phyloP scores from a whole-genome alignment of 345 rosid genomes.

The Arabis hirsuta region DNA sequence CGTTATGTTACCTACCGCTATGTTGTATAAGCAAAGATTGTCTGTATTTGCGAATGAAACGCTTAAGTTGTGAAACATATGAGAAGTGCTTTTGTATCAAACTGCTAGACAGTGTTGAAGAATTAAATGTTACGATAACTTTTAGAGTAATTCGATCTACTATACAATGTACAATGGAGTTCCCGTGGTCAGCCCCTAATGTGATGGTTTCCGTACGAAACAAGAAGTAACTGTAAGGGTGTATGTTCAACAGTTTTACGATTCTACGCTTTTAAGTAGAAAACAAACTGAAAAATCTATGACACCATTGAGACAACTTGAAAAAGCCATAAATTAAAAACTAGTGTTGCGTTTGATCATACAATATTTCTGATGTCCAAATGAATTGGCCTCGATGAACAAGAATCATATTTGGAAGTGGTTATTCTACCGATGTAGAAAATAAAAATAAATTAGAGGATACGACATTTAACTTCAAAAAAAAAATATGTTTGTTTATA shows the following conservation, averaged over 20 bases:
- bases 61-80: conserved; percentile 2
- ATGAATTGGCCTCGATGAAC: neutral
- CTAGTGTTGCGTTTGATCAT: neutral
- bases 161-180: neutral
- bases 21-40: conserved; percentile 51
- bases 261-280: too few species aligned
- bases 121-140: neutral
- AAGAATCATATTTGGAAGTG: neutral
- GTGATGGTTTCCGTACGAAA: neutral
- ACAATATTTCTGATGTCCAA: neutral
- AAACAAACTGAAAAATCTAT: too few species aligned
- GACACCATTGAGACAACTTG: neutral
- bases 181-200: neutral
- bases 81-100: conserved; percentile 5
- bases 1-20: conserved; percentile 69
- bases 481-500: conserved; percentile 24
- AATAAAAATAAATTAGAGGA: conserved; percentile 12
- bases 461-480: conserved; percentile 6
- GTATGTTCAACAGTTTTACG: too few species aligned
- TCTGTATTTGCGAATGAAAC: neutral
- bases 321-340: neutral
- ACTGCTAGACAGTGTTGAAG: conserved; percentile 5
- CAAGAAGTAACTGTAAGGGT: neutral
- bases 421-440: conserved; percentile 25
- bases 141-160: neutral